These are phyloP conservation scores for Lachancea kluyveri DNA, from an alignment of 805 yeast species.

Conservation along the genomic window DNA sequence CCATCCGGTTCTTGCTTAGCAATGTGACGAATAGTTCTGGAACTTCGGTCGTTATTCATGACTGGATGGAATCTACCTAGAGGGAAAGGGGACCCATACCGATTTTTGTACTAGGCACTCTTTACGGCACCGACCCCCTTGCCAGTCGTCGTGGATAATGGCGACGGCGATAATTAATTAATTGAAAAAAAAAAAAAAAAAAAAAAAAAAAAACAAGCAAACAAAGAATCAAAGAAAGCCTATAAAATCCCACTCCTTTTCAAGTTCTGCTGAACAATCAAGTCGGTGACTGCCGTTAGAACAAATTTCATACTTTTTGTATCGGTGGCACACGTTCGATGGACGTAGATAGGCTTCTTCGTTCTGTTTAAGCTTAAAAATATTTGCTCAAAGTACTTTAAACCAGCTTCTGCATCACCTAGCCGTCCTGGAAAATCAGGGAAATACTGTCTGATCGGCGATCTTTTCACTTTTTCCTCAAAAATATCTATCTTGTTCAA, in stretches of 20 bases:
- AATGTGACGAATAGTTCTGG: no score
- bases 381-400: constrained; percentile 61
- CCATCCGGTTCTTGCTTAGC: no score
- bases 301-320: constrained; percentile 84
- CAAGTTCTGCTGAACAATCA: constrained; percentile 78
- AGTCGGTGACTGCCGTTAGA: constrained; percentile 85
- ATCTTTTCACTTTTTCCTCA: constrained; percentile 55
- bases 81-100: no score
- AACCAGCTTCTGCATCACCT: constrained; percentile 58
- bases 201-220: no score
- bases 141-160: no score
- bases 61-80: no score
- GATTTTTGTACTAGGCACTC: no score
- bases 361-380: constrained; percentile 59
- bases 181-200: no score
- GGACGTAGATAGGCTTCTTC: constrained; percentile 76
- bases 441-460: constrained; percentile 66
- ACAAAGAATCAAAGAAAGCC: no score
- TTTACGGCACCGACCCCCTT: no score
- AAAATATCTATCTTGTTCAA: constrained; percentile 84
- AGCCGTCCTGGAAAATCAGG: constrained; percentile 71
- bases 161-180: no score
- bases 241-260: constrained; percentile 69
- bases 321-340: constrained; percentile 94
- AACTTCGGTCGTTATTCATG: no score